Evolutionary conservation across 345 rosid genomes (phyloP).

Genomic region (Aethionema arabicum): DNA sequence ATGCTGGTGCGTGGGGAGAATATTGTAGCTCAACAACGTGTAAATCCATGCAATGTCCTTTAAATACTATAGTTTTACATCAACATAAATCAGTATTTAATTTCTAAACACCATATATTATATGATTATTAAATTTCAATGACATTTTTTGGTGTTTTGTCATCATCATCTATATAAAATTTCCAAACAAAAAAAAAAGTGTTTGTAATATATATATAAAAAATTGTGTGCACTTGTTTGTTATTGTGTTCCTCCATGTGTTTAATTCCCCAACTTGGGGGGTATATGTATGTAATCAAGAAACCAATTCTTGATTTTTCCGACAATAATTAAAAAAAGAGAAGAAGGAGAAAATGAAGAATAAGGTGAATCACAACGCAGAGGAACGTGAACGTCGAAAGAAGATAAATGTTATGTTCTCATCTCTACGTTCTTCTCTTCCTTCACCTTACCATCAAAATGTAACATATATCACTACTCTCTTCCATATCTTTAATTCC

Average conservation of each 20-base stretch:
- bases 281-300: conserved; percentile 16
- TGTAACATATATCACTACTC: conserved; percentile 39
- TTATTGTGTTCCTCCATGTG: conserved; percentile 31
- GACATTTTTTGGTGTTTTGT: not conserved
- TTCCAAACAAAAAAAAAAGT: not conserved
- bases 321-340: not conserved
- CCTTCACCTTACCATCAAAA: conserved; percentile 44
- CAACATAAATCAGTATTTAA: too few relatives aligned
- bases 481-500: too few relatives aligned
- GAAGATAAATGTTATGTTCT: conserved; percentile 58
- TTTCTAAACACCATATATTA: conserved; percentile 14
- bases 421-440: conserved; percentile 64
- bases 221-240: conserved; percentile 37
- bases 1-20: conserved; percentile 26
- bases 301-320: conserved; percentile 30
- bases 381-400: conserved; percentile 66
- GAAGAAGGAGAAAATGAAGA: conserved; percentile 30
- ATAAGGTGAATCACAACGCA: conserved; percentile 63
- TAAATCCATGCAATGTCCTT: conserved; percentile 9
- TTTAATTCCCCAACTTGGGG: conserved; percentile 21
- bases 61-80: too few relatives aligned
- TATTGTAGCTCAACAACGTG: conserved; percentile 28
- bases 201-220: conserved; percentile 12
- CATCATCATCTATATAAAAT: not conserved
- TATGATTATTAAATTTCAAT: not conserved